A percentile compares a stretch with the other conserved stretches of the same genome.
Conservation (phyloP, 768 basidiomycete species). For the Chalciporus sphaerocephalus region DNA sequence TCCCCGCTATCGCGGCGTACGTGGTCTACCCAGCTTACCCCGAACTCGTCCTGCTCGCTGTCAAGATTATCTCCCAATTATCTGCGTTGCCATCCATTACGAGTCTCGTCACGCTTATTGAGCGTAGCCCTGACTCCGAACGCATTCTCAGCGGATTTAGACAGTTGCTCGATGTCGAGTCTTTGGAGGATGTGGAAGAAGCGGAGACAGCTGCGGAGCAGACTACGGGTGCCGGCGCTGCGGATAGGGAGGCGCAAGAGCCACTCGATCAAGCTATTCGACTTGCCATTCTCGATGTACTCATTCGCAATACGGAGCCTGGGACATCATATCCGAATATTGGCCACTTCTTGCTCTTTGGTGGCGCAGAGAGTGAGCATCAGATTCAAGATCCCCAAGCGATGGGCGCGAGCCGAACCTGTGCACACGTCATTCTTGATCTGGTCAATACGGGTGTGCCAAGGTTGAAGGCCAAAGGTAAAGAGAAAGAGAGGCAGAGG, state of each 20-base stretch:
- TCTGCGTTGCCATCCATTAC: conserved; percentile 65
- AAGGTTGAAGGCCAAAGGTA: conserved; percentile 43
- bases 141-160: conserved; percentile 79
- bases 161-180: conserved; percentile 57
- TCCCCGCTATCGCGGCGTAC: conserved; percentile 80
- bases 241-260: conserved; percentile 44
- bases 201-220: conserved; percentile 60
- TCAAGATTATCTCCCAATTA: conserved; percentile 70
- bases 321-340: conserved; percentile 71
- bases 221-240: conserved; percentile 70
- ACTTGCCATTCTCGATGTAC: conserved; percentile 72
- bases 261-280: conserved; percentile 65
- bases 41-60: conserved; percentile 69
- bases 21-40: conserved; percentile 63
- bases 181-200: conserved; percentile 53
- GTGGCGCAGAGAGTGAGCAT: conserved; percentile 52
- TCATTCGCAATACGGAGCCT: conserved; percentile 70
- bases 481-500: conserved; percentile 32
- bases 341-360: conserved; percentile 84
- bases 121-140: conserved; percentile 79
- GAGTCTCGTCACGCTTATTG: conserved; percentile 72
- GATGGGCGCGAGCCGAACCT: conserved; percentile 62
- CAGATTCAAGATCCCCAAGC: conserved; percentile 78
- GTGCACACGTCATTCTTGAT: conserved; percentile 77
- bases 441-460: conserved; percentile 73